Base-by-base conservation (phyloP, 2,329 filamentous ascomycete genomes). In the Xylariales sp. region DNA sequence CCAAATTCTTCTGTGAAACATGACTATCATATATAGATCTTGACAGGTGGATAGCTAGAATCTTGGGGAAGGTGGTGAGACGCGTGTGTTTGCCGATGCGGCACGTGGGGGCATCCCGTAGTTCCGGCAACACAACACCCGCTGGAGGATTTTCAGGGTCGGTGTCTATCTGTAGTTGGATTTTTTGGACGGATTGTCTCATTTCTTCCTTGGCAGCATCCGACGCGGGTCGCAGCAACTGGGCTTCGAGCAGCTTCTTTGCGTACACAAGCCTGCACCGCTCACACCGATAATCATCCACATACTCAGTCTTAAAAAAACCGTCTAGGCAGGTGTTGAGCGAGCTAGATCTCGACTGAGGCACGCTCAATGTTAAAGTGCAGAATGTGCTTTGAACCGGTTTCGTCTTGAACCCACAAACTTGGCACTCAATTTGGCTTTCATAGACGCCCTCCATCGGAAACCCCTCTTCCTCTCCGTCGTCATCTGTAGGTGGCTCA, bases 221-320 rank as follows among this genome's bases (percentile, higher is more conserved):
- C 0, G 87, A 87, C 28, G 79, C 84, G 3, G 87, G 84, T 63
- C 82, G 86, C 41, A 82, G 80, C 41, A 91, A 77, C 70, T 93
- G 89, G 6, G 84, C 81, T 69, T 88, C 83, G 70, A 93, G 87
- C 58, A 86, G 80, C 36, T 89, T 83, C 61, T 93, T 82, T 3
- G 94, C 94, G 78, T 97, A 92, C 50, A 93, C 81, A n/a, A 99
- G 84, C 28, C 94, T 89, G 77, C 96, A 99, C 80, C 90, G 92
- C 75, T 97, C 96, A 81, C 96, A 99, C 73, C 93, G 94, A 84
- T 97, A 99, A 78, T 97, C 96, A 70, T 98, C 95, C 72, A 99
- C 97, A 78, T 94, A 91, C 79, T 99, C 96, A 0, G 93, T 93
- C 81, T 97, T 97, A 73, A 99, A 90, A 80, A 97, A 91, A 48